phyloP scores from a whole-genome alignment of 768 basidiomycete genomes.

The Trametes cinnabarina region DNA sequence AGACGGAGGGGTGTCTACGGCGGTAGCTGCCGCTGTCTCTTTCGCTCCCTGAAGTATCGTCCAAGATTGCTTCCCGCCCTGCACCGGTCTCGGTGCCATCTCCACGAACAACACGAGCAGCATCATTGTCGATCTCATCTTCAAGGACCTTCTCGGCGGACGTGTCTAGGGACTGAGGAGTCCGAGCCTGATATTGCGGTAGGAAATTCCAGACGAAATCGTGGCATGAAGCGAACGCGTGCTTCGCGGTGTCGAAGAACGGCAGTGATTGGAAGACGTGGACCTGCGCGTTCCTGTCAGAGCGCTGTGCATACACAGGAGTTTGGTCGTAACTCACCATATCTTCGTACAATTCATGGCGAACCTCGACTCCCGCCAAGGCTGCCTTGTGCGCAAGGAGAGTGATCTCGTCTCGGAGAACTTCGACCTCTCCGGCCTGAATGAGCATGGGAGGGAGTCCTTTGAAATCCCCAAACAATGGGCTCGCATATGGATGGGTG shows the following conservation, averaged over 20 bases:
- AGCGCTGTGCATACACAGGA: background rate
- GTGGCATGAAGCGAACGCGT: constrained; percentile 67
- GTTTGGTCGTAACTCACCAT: constrained; percentile 50
- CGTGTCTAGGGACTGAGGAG: constrained; percentile 51
- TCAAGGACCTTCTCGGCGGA: constrained; percentile 61
- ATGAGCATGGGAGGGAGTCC: constrained; percentile 89
- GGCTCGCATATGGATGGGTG: constrained; percentile 95
- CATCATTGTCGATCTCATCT: constrained; percentile 67
- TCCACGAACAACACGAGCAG: constrained; percentile 66
- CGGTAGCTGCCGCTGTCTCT: constrained; percentile 23
- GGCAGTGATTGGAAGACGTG: constrained; percentile 92
- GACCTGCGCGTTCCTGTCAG: constrained; percentile 42
- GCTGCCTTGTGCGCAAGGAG: constrained; percentile 92
- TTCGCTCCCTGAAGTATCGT: constrained; percentile 12
- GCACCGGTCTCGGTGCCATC: constrained; percentile 59
- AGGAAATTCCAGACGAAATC: constrained; percentile 63
- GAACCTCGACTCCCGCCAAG: constrained; percentile 79
- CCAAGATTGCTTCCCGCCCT: constrained; percentile 12
- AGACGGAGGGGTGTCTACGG: constrained; percentile 18
- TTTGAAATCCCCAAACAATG: constrained; percentile 85
- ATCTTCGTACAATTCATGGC: constrained; percentile 89
- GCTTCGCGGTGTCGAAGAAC: constrained; percentile 64
- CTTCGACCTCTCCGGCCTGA: constrained; percentile 92
- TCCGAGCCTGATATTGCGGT: constrained; percentile 49
- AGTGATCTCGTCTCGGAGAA: constrained; percentile 90